Evolutionary conservation across 164 flowering plant species (phyloP).

Genomic region (Kingdonia uniflora): DNA sequence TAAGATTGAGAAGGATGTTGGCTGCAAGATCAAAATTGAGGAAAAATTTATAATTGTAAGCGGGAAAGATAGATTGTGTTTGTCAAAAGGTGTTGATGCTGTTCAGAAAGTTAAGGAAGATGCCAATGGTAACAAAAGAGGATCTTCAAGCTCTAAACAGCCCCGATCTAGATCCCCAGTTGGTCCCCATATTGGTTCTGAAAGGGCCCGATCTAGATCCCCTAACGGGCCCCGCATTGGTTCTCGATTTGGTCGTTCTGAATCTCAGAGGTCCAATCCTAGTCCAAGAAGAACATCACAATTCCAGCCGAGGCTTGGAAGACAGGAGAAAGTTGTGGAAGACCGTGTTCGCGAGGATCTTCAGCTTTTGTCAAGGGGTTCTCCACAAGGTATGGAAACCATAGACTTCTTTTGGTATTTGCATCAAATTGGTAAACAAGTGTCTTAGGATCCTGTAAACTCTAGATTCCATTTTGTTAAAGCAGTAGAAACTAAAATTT

Average conservation of each 20-base stretch:
- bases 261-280: conserved; percentile 46
- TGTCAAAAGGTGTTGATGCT: conserved; percentile 94
- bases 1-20: conserved; percentile 77
- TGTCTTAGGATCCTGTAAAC: no score
- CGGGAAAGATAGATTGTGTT: conserved; percentile 73
- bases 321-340: conserved; percentile 61
- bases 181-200: conserved; percentile 24
- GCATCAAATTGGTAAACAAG: no score
- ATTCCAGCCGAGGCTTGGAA: conserved; percentile 13
- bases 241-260: conserved; percentile 43
- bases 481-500: no score
- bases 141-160: conserved; percentile 33
- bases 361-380: conserved; percentile 52
- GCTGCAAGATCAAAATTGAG: conserved; percentile 91
- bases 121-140: conserved; percentile 38
- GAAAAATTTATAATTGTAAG: conserved; percentile 93
- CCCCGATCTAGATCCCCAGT: conserved; percentile 61
- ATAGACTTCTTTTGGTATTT: conserved; percentile 10
- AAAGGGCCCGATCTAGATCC: conserved; percentile 48
- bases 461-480: no score
- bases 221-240: conserved; percentile 47
- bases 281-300: conserved; percentile 35
- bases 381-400: conserved; percentile 91
- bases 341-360: conserved; percentile 67
- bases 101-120: conserved; percentile 77